phyloP scores from a whole-genome alignment of 257 asterid species.

The Anisodus tanguticus region DNA sequence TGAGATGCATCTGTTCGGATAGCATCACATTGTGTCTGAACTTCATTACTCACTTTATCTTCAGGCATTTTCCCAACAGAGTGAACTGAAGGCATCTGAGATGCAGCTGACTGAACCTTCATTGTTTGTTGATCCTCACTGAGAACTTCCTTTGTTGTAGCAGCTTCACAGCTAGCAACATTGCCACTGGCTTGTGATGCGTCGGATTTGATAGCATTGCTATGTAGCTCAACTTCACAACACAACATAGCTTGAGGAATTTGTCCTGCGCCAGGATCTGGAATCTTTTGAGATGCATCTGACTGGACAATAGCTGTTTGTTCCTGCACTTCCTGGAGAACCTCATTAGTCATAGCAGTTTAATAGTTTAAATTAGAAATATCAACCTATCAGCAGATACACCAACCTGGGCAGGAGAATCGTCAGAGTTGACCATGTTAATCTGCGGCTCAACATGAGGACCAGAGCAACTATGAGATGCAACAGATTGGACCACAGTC shows the following conservation, averaged over 20 bases:
- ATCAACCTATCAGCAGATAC: constrained; percentile 4
- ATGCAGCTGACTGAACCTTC: constrained; percentile 12
- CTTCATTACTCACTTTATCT: constrained; percentile 24
- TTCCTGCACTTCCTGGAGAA: constrained; percentile 28
- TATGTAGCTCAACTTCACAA: constrained; percentile 24
- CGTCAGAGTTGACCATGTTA: constrained; percentile 9
- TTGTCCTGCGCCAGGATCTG: constrained; percentile 6
- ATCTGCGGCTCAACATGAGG: constrained; percentile 13
- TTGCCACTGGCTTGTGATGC: constrained; percentile 19
- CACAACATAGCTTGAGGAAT: background rate
- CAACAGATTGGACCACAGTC: constrained; percentile 20
- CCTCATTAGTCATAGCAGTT: constrained; percentile 2
- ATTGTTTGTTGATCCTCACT: constrained; percentile 22
- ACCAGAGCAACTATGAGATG: constrained; percentile 30
- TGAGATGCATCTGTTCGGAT: constrained; percentile 1
- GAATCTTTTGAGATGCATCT: constrained; percentile 22
- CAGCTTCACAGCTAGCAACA: constrained; percentile 21
- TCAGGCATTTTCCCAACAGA: constrained; percentile 25
- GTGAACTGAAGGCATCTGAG: constrained; percentile 18
- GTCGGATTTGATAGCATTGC: constrained; percentile 6
- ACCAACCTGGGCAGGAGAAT: constrained; percentile 30
- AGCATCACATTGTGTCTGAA: constrained; percentile 28
- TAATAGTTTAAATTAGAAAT: background rate
- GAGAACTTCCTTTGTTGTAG: constrained; percentile 17
- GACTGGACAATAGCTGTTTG: constrained; percentile 10